Evolutionary conservation across 441 rosid species (phyloP), one percentile per base, ranked within the genome.

Genomic region (Gossypium trilobum): DNA sequence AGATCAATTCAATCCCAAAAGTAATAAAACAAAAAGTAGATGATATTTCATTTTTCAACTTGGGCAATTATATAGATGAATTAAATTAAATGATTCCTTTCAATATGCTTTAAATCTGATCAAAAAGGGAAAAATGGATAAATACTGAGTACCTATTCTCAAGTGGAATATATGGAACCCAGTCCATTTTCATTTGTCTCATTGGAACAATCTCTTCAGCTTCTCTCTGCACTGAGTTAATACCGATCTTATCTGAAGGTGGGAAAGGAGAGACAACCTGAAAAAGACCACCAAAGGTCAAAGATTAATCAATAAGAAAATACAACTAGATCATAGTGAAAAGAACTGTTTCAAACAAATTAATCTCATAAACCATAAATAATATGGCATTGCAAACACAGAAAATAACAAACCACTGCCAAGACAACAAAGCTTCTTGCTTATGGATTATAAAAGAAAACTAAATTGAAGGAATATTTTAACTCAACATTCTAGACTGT

Each of bases 181-280:
- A 93, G 58, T 85, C 98, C 98, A 95, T 91, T 86, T 95, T 91
- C 98, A 95, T 93, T 76, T 90, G 84, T 73, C 85, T 91, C 98
- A 95, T 93, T 11, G 97, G 98, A 83, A 95, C 65, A 82, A 91
- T 93, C 81, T 93, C 98, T 84, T 95, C 98, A 46, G 72, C 78
- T 83, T 85, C 98, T 82, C 95, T 88, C 78, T 95, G 98, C 86
- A 93, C 92, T 17, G 97, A 93, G 54, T 87, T 90, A 75, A 95
- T 86, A 57, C 95, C 97, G 66, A 95, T 90, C 84, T 90, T 91
- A 82, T 95, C 97, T 71, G 99, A 95, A 70, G 99, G 99, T 36
- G 98, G 94, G 71, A 90, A 85, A 61, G 97, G 97, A 56, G 98
- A 92, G 2, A 77, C 89, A 77, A 95, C 83, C 96, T 93, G 85